Percentiles rank a stretch among this genome's conserved stretches.
phyloP scores from a whole-genome alignment of 371 early-diverging fungal genomes.

The Mucor racemosus region DNA sequence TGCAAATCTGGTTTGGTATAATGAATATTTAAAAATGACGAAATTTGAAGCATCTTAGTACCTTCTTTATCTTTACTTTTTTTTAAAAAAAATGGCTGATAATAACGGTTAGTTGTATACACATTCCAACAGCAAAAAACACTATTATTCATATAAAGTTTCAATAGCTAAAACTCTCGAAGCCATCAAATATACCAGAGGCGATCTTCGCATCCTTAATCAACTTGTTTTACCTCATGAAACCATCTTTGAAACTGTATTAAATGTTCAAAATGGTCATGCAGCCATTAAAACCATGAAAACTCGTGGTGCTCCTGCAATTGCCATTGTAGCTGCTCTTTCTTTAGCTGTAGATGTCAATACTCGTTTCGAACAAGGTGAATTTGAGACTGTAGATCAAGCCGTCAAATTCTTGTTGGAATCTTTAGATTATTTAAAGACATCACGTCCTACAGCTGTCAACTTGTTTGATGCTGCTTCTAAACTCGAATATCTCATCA shows the following conservation, averaged over 20 bases:
- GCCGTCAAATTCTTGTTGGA: slow-evolving; percentile 60
- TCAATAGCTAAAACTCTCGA: slow-evolving; percentile 58
- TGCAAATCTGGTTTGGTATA: neutral
- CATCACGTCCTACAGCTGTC: slow-evolving; percentile 95
- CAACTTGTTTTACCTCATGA: slow-evolving; percentile 93
- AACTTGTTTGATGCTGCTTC: slow-evolving; percentile 93
- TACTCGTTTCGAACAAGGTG: slow-evolving; percentile 33
- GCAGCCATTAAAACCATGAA: slow-evolving; percentile 94
- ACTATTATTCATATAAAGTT: neutral
- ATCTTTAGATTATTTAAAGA: slow-evolving; percentile 81
- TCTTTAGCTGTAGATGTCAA: slow-evolving; percentile 87
- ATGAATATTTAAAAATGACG: neutral
- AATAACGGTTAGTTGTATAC: neutral
- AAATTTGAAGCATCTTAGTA: neutral
- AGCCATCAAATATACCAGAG: slow-evolving; percentile 79
- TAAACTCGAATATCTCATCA: slow-evolving; percentile 61
- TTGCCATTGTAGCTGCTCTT: slow-evolving; percentile 94
- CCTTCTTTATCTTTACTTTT: neutral
- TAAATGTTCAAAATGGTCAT: slow-evolving; percentile 77
- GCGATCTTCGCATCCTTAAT: slow-evolving; percentile 79
- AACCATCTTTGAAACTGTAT: slow-evolving; percentile 76
- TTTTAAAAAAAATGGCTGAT: neutral
- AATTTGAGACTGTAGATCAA: slow-evolving; percentile 46
- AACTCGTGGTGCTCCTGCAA: slow-evolving; percentile 94
- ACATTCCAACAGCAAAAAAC: neutral